Conservation (phyloP, 75 land plant genomes). For the Pinus albicaulis region DNA sequence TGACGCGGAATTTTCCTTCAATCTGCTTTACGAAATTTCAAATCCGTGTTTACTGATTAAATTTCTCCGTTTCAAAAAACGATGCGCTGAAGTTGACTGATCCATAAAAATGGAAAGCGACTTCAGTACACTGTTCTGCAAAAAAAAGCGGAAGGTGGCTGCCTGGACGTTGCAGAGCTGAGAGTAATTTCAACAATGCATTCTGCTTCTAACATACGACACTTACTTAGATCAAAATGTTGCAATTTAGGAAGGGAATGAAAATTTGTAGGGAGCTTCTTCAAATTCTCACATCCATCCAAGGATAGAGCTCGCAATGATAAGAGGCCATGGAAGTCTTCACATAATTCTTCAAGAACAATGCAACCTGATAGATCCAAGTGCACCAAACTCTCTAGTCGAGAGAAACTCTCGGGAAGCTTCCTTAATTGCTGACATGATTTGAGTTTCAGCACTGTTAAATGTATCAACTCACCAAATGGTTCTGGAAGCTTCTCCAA, state of each 20-base stretch:
- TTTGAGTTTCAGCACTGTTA: background rate
- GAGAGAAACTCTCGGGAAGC: conserved; percentile 2
- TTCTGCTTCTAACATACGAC: background rate
- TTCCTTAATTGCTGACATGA: background rate
- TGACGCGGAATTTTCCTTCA: too few species aligned
- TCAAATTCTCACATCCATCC: too few species aligned
- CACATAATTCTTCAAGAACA: background rate
- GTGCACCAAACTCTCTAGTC: background rate
- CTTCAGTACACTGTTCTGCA: too few species aligned
- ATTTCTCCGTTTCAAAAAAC: too few species aligned
- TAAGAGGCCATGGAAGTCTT: background rate
- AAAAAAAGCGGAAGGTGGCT: too few species aligned
- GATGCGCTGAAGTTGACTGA: too few species aligned
- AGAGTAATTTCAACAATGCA: too few species aligned
- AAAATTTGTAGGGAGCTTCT: background rate
- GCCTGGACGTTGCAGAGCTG: too few species aligned
- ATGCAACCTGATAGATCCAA: background rate
- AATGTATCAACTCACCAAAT: background rate
- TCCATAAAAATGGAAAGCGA: too few species aligned
- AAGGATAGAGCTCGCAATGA: background rate
- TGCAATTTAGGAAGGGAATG: background rate
- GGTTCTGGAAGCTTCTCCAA: background rate
- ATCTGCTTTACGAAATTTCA: too few species aligned
- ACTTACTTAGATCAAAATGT: background rate
- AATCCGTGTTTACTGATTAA: too few species aligned